These are phyloP conservation scores for Penicillium silybi DNA, from an alignment of 495 filamentous ascomycete genomes.

Conservation along the genomic window DNA sequence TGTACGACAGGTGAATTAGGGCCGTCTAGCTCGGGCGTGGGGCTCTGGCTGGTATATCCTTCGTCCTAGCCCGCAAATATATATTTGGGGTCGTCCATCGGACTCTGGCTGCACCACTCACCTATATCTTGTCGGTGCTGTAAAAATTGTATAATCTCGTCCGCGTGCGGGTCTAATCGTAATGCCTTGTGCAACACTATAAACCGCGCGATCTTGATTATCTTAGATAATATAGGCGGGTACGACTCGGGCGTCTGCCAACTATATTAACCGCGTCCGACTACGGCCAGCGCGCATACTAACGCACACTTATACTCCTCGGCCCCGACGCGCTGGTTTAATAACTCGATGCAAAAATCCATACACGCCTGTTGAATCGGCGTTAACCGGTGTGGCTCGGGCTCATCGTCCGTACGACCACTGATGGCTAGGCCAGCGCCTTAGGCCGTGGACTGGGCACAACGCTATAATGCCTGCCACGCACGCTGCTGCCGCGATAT, in stretches of 20 bases:
- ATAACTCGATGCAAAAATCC: slow-evolving; percentile 14
- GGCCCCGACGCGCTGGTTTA: slow-evolving; percentile 1
- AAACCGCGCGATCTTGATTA: too few species aligned
- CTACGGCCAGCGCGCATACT: slow-evolving; percentile 4
- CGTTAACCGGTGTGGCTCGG: background rate
- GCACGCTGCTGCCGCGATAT: background rate
- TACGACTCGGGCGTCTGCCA: slow-evolving; percentile 2
- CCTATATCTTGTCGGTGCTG: too few species aligned
- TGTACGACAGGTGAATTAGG: too few species aligned
- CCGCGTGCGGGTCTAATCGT: too few species aligned
- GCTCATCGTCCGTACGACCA: background rate
- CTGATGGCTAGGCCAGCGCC: background rate
- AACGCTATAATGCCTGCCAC: background rate
- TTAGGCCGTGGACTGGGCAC: background rate
- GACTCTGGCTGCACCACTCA: too few species aligned
- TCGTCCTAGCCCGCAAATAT: background rate
- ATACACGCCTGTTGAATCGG: background rate
- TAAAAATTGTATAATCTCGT: too few species aligned
- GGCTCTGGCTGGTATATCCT: background rate
- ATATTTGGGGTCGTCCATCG: background rate
- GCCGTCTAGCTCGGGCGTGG: background rate
- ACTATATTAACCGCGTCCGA: background rate
- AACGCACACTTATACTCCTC: slow-evolving; percentile 11
- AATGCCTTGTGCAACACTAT: too few species aligned
- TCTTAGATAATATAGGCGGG: too few species aligned